Percentiles rank a stretch among this genome's conserved stretches.
Evolutionary conservation across 805 yeast species (phyloP).

Genomic region (Starmera quercuum): DNA sequence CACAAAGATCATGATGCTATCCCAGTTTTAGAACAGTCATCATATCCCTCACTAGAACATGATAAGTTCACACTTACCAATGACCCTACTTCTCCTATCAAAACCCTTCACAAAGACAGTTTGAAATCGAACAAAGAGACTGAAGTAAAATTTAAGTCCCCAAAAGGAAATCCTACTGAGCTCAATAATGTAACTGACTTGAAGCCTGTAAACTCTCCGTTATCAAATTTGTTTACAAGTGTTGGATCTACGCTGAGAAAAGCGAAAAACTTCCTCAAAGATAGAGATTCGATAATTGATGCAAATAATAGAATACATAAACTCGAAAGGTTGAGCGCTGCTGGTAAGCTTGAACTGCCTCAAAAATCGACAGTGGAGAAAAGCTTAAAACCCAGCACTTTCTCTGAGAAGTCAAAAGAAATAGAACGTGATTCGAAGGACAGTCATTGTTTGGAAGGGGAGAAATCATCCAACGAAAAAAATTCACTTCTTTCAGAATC

Average conservation of each 20-base stretch:
- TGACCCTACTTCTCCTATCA: too few relatives aligned
- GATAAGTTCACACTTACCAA: too few relatives aligned
- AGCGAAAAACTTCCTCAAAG: constrained; percentile 14
- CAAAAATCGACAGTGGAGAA: not conserved
- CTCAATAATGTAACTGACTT: too few relatives aligned
- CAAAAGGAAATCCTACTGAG: too few relatives aligned
- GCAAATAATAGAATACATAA: constrained; percentile 3
- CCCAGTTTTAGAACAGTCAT: too few relatives aligned
- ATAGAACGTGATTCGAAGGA: too few relatives aligned
- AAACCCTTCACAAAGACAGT: too few relatives aligned
- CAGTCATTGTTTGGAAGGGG: constrained; percentile 2
- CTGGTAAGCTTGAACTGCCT: not conserved
- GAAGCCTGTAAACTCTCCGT: too few relatives aligned
- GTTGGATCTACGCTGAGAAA: constrained; percentile 17
- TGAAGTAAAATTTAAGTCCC: too few relatives aligned
- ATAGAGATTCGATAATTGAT: constrained; percentile 5
- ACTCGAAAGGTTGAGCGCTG: constrained; percentile 3
- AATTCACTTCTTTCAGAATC: not conserved
- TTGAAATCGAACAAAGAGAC: too few relatives aligned
- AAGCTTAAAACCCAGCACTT: not conserved
- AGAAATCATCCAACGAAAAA: not conserved
- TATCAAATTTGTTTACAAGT: constrained; percentile 17
- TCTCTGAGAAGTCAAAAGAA: not conserved
- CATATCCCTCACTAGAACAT: too few relatives aligned
- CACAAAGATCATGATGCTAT: too few relatives aligned